Base-by-base conservation (phyloP, 2,329 filamentous ascomycete species). In the Dactylonectria estremocensis region DNA sequence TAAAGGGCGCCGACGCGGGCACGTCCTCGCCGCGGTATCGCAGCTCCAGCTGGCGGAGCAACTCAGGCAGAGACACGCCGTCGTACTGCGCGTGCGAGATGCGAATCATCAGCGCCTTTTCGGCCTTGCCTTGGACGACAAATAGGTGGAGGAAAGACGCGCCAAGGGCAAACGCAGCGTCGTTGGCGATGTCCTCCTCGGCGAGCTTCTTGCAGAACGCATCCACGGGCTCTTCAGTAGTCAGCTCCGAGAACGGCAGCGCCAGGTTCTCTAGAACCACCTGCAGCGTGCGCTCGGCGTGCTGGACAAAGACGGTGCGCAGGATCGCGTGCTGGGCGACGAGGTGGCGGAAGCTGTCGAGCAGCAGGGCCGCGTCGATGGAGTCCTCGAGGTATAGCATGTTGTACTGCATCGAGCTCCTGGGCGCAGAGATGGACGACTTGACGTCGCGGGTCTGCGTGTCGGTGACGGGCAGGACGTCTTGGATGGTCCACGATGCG, bases 71-170 rank as follows among this genome's bases (percentile, higher is more conserved):
- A 22, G 81, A 86, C 18, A 86, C 81, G 28, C 84, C 84, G 24
- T 86, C 84, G 57, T 86, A 86, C 69, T 86, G 84, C 0, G 85
- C 84, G 68, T 86, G 85, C 0, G 85, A 87, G 14, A 87, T 71
- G 6, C 73, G 73, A 10, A 75, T 76, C 67, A 75, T 72, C 7
- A 75, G 62, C 0, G 70, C 73, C 3, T 73, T 76, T 33, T 75
- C 73, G 6, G 22, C 64, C 3, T 63, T 57, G 0, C 73, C 72
- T 3, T 59, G 62, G 0, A 75, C 55, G 13, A 72, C 33, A 22
- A 76, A 76, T 1, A 75, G 64, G 3, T 65, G 70, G 3, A 75
- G 61, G 54, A 73, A 76, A 2, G 70, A 61, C 1, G 66, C 35
- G 2, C 73, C 73, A 1, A 68, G 60, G 3, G 28, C n/a, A 3